Evolutionary conservation across 1,284 basidiomycete genomes (phyloP).

Genomic region (Mycena sp.): DNA sequence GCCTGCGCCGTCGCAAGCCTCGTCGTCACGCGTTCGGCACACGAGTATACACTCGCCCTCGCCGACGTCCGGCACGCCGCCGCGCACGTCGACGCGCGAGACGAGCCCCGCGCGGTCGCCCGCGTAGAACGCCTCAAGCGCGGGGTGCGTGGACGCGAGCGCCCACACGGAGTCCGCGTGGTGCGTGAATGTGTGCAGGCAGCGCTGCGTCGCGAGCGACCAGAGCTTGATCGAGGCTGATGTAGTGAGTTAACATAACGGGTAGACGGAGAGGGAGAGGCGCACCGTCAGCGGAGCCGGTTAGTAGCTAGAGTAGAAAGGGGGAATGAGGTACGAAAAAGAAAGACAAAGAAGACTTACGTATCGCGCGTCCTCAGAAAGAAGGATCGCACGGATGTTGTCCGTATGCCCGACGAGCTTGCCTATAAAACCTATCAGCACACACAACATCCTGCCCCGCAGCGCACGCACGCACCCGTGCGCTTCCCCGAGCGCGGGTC

Average conservation of each 20-base stretch:
- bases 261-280: slow-evolving; percentile 16
- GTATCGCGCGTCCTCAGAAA: slow-evolving; percentile 91
- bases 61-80: slow-evolving; percentile 68
- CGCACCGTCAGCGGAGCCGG: slow-evolving; percentile 88
- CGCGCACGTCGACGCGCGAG: slow-evolving; percentile 86
- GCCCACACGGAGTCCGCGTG: slow-evolving; percentile 98
- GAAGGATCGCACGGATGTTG: slow-evolving; percentile 90
- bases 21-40: slow-evolving; percentile 74
- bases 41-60: slow-evolving; percentile 92
- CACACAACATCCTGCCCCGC: not conserved
- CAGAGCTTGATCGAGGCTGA: slow-evolving; percentile 88
- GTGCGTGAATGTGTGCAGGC: slow-evolving; percentile 95
- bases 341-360: slow-evolving; percentile 57
- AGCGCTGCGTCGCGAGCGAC: slow-evolving; percentile 90
- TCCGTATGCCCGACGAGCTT: slow-evolving; percentile 94
- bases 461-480: slow-evolving; percentile 58
- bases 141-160: slow-evolving; percentile 87
- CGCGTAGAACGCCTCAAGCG: slow-evolving; percentile 94
- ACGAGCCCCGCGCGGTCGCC: slow-evolving; percentile 93
- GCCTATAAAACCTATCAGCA: slow-evolving; percentile 35
- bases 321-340: not conserved
- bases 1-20: slow-evolving; percentile 36
- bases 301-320: slow-evolving; percentile 84
- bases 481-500: slow-evolving; percentile 87
- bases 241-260: slow-evolving; percentile 22